phyloP scores from a whole-genome alignment of 2,329 filamentous ascomycete genomes.

The Sarocladium kiliense region DNA sequence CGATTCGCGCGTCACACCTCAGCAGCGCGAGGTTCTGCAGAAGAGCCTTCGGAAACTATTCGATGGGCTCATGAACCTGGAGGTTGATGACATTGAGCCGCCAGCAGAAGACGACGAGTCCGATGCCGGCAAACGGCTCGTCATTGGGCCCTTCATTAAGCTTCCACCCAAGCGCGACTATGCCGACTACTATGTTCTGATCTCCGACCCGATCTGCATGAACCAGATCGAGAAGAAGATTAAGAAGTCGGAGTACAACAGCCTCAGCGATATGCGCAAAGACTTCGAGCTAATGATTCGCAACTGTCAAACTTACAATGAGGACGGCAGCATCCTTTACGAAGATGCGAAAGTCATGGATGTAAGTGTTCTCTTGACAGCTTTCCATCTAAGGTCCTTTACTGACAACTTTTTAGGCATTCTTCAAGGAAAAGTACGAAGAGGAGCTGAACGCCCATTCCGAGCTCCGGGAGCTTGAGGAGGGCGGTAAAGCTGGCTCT shows the following conservation, averaged over 20 bases:
- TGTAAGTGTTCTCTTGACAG: constrained; percentile 54
- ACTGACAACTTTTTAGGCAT: no score
- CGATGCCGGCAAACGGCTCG: constrained; percentile 62
- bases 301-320: constrained; percentile 95
- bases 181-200: constrained; percentile 92
- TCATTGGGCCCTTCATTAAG: constrained; percentile 92
- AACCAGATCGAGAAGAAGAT: constrained; percentile 92
- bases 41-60: constrained; percentile 72
- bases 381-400: no score
- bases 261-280: constrained; percentile 70
- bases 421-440: constrained; percentile 48
- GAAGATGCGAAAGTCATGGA: constrained; percentile 90
- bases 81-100: constrained; percentile 66
- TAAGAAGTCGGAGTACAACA: constrained; percentile 90
- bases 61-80: constrained; percentile 75
- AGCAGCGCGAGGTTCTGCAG: constrained; percentile 74
- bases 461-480: constrained; percentile 52
- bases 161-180: constrained; percentile 85
- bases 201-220: constrained; percentile 90
- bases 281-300: constrained; percentile 81
- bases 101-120: constrained; percentile 52
- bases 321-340: constrained; percentile 88
- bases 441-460: constrained; percentile 49
- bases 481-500: constrained; percentile 32
- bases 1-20: constrained; percentile 51